A percentile compares a stretch with the other conserved stretches of the same genome.
Evolutionary conservation across 345 rosid species (phyloP).

Genomic region (Aegle marmelos): DNA sequence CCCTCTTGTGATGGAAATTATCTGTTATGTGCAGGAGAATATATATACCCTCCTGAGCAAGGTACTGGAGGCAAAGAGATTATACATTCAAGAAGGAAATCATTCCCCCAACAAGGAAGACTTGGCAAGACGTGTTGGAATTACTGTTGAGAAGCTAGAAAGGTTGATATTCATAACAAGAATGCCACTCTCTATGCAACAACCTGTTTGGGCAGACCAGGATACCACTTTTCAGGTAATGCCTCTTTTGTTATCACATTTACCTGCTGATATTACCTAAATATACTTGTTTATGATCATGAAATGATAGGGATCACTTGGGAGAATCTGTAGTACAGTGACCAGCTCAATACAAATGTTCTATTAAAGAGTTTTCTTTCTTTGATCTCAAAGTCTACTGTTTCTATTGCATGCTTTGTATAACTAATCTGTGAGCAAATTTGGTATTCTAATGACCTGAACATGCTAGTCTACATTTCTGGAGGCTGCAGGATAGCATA

Average conservation of each 20-base stretch:
- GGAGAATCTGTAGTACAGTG: neutral
- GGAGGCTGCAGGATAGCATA: neutral
- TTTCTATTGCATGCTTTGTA: neutral
- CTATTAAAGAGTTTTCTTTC: neutral
- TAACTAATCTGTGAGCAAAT: neutral
- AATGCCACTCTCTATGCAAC: slow-evolving; percentile 71
- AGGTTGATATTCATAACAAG: slow-evolving; percentile 47
- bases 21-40: slow-evolving; percentile 48
- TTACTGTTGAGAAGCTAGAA: slow-evolving; percentile 56
- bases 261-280: neutral
- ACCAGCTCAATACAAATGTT: neutral
- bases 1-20: slow-evolving; percentile 11
- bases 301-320: neutral
- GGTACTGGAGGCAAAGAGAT: slow-evolving; percentile 65
- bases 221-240: slow-evolving; percentile 73
- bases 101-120: slow-evolving; percentile 56
- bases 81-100: slow-evolving; percentile 52
- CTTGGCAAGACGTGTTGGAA: slow-evolving; percentile 65
- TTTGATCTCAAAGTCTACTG: neutral
- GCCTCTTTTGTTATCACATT: neutral
- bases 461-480: neutral
- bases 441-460: neutral
- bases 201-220: slow-evolving; percentile 72
- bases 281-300: neutral
- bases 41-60: slow-evolving; percentile 49